These are phyloP conservation scores for Suillus alpinus DNA, from an alignment of 768 basidiomycete genomes.

Conservation along the genomic window DNA sequence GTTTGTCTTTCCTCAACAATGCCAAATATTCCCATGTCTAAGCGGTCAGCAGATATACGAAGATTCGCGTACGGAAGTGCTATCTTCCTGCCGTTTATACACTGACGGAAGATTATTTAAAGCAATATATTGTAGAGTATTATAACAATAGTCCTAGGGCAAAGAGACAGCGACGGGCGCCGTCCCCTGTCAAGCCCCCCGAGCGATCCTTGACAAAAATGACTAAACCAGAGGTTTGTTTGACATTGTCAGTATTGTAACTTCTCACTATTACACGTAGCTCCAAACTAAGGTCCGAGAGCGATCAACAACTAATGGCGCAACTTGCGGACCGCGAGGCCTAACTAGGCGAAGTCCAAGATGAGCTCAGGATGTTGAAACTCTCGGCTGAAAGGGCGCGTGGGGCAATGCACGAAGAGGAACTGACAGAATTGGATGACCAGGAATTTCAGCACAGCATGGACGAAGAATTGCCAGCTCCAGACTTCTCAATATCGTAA, in stretches of 20 bases:
- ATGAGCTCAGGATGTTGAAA: neutral
- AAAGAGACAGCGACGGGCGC: conserved; percentile 11
- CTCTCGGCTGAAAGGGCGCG: neutral
- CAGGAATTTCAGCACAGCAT: conserved; percentile 1
- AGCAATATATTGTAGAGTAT: too few relatives aligned
- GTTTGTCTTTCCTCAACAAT: too few relatives aligned
- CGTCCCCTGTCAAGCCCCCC: conserved; percentile 9
- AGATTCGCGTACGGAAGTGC: too few relatives aligned
- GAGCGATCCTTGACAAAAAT: conserved; percentile 30
- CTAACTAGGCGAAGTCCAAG: conserved; percentile 14
- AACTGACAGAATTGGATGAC: conserved; percentile 12
- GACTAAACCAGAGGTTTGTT: conserved; percentile 42
- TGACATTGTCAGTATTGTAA: neutral
- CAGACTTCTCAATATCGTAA: conserved; percentile 4
- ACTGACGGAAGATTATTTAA: too few relatives aligned
- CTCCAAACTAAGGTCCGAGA: conserved; percentile 1
- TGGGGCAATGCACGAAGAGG: conserved; percentile 6
- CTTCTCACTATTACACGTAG: neutral
- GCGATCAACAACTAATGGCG: conserved; percentile 25
- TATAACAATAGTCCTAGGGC: conserved; percentile 1
- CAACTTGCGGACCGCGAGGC: conserved; percentile 25
- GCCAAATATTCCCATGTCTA: too few relatives aligned
- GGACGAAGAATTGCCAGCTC: neutral
- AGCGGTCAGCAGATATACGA: too few relatives aligned
- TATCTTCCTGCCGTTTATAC: too few relatives aligned